Base-by-base conservation (phyloP, 352 stramenopile species). In the Globisporangium canariense region DNA sequence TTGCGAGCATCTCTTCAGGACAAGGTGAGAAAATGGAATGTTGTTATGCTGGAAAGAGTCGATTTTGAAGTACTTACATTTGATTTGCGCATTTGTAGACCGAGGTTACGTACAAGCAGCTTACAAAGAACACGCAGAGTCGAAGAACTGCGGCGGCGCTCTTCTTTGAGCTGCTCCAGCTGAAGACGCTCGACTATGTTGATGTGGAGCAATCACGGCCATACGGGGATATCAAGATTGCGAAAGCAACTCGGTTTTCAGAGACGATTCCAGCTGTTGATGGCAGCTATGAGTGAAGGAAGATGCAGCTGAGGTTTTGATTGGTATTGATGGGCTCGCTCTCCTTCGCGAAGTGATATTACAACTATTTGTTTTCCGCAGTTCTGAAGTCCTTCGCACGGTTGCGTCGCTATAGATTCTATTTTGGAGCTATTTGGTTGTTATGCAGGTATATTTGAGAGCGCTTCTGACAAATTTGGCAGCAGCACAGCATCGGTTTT, bases 111-210 rank as follows among this genome's bases (percentile, higher is more conserved):
- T 97, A 95, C 77, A 86, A 94, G 47, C 78, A 91, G 46, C 71
- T 97, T 7, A 93, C 88, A 0, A 90, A 93, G 64, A 79, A 88
- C 47, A 94, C 83, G 5, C 75, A 88, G 53, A 93, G 74, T 63
- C 80, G 86, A 64, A 76, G 94, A 50, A 99, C 92, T 53, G 96
- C 94, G 25, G 90, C 94, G 11, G 93, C 86, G 49, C 81, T 98
- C 43, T 99, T 99, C 74, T 99, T 99, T 65, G 96, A 99, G 72
- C 80, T 99, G 18, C 83, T 99, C 2, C 89, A 98, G 74, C 80
- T 99, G n/a, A 98, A 99, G 76, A 99, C 96, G 4, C 96, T 98
- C 69, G 96, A 99, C 78, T 99, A 97, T 74, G 90, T 99, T 36
- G 88, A 98, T 58, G 69, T 99, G 22, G 78, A 97, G 14, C 97